Conservation (phyloP, 306 rosid species). For the Quercus mongolica region DNA sequence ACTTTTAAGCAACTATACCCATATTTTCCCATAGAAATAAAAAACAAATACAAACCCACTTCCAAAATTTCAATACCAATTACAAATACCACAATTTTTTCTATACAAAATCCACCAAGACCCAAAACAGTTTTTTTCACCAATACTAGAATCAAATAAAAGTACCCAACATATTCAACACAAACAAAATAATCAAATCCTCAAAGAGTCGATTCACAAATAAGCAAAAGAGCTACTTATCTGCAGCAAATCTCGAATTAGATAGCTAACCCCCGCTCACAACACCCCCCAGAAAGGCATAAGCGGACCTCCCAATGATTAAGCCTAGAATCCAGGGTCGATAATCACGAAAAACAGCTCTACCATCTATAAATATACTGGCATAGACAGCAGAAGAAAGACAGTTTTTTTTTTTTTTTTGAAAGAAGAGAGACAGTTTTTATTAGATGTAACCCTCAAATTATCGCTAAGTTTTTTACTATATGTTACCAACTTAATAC, state of each 20-base stretch:
- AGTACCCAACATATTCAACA: conserved; percentile 5
- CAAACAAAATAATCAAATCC: neutral
- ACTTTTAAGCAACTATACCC: conserved; percentile 22
- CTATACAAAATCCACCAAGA: neutral
- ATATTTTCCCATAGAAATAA: conserved; percentile 11
- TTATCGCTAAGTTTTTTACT: too few relatives aligned
- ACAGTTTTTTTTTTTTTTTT: neutral
- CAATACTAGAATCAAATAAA: conserved; percentile 7
- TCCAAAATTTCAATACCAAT: neutral
- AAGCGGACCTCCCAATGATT: conserved; percentile 14
- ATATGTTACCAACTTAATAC: too few relatives aligned
- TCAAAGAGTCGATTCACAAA: conserved; percentile 2
- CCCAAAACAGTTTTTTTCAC: conserved; percentile 19
- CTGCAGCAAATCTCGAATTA: conserved; percentile 22
- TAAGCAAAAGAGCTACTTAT: conserved; percentile 32
- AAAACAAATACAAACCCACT: conserved; percentile 22
- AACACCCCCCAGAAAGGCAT: conserved; percentile 25
- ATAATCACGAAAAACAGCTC: conserved; percentile 25
- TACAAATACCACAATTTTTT: neutral
- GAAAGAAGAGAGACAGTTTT: neutral
- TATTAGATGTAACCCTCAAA: neutral
- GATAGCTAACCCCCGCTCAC: neutral
- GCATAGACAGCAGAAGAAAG: neutral
- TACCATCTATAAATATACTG: neutral
- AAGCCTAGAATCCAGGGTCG: conserved; percentile 27